Evolutionary conservation across 176 grass and related monocot species (phyloP).

Genomic region (Aegilops bicornis): DNA sequence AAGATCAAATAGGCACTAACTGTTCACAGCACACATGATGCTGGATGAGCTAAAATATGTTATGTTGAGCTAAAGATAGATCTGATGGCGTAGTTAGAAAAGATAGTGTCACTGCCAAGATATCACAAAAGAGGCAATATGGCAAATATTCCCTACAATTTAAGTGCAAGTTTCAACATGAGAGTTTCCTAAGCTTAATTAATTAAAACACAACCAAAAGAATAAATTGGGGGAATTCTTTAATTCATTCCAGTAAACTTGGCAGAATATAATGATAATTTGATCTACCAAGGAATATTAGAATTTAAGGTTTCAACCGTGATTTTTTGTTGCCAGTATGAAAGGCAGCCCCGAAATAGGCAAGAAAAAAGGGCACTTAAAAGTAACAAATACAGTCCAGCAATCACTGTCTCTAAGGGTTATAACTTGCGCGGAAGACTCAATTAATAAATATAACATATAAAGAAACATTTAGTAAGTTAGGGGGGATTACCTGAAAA

Average conservation of each 20-base stretch:
- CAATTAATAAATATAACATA: not conserved
- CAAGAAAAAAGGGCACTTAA: not conserved
- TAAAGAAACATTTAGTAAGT: slow-evolving; percentile 1
- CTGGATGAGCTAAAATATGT: not conserved
- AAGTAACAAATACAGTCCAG: slow-evolving; percentile 6
- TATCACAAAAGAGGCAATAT: not conserved
- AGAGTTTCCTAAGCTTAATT: not conserved
- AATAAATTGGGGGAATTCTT: not conserved
- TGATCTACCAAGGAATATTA: not conserved
- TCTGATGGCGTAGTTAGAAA: not conserved
- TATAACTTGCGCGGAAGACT: not conserved
- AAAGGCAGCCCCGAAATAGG: not conserved
- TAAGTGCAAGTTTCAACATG: not conserved
- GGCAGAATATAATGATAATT: not conserved
- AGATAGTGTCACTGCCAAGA: not conserved
- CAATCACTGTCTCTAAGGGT: not conserved
- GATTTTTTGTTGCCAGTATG: not conserved
- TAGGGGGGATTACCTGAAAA: slow-evolving; percentile 61
- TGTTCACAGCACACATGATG: not conserved
- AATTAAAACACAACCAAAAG: slow-evolving; percentile 14
- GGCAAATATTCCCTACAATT: not conserved
- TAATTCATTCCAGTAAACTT: not conserved
- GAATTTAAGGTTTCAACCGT: not conserved
- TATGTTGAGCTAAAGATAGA: not conserved
- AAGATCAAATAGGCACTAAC: not conserved